Evolutionary conservation across 1,139 yeast species (phyloP), one percentile per base, ranked within the genome.

Genomic region (Lipomyces yarrowii): DNA sequence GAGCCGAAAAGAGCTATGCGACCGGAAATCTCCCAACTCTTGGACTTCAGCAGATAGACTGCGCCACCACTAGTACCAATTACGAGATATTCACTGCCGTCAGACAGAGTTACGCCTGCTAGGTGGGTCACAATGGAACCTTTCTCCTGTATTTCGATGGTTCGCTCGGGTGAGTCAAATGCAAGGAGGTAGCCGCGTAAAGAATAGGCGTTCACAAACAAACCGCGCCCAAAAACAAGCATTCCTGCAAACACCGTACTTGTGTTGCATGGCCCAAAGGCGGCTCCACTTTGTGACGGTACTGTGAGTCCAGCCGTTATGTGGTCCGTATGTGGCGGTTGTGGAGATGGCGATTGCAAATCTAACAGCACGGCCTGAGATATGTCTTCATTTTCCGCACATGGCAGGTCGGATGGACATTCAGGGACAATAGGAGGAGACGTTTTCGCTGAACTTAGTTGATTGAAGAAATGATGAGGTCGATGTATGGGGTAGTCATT

Each of bases 1-100:
- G 69, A 60, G 3, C 69, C 69, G 11, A 63, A 66, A 7, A 67
- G 56, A 7, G 66, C 64, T 26, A 67, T 55, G 13, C 69, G 56
- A 21, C 57, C 48, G 7, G 69, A 67, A 6, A 67, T 42, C 13
- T 54, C 33, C 69, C 65, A 56, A 3, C 32, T 60, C 10, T 59
- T 59, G 11, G 63, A 51, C 33, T 64, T 56, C 21, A 65, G 37
- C 11, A 65, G 15, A 57, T 67, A 67, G 10, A 67, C 21, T 3
- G 56, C 39, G 15, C 69, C 69, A n/a, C 56, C 53, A 21, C 48
- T 42, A 4, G 67, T 64, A 8, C 69, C 69, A 39, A 67, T 56
- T 8, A 67, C 26, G 23, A 67, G 51, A 57, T 37, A 56, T 35
- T 67, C 67, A 2, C 21, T 15, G n/a, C 60, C 61, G 37, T 52